Evolutionary conservation across 2,329 filamentous ascomycete genomes (phyloP), one percentile per base, ranked within the genome.

Genomic region (Colletotrichum liaoningense): DNA sequence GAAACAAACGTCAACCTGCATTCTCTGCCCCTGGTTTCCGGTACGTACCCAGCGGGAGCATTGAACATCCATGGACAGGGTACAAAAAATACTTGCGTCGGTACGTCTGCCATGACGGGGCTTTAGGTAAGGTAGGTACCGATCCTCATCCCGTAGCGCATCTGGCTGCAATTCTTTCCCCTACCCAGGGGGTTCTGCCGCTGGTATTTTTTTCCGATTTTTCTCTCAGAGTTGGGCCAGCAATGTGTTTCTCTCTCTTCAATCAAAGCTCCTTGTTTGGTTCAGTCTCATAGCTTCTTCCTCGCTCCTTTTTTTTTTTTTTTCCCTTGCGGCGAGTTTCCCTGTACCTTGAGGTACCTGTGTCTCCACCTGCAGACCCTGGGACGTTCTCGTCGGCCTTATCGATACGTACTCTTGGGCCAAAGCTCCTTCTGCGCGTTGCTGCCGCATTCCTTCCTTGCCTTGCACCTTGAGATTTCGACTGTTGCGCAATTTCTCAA

Each of bases 351-450:
- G 38, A 42, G 35, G 11, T 8, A 8, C 16, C 38, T 42, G 16
- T 9, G 12, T n/a, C 38, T 63, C 26, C 60, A 73, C 60, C 60
- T 70, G 60, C 56, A 73, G 67, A 46, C 22, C 24, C 62, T 67
- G 70, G 70, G 56, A 73, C 55, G 70, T 60, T 70, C 65, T 73
- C 67, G 70, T 65, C 70, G 65, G 60, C 42, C 42, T 49, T 49
- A 49, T 49, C 42, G 19, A 11, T 49, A 42, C 14, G 16, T 42
- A 42, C 38, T 19, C 16, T 19, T 42, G 7, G 42, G 42, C 46
- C 70, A 70, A 59, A 69, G 65, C 65, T 72, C 69, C 58, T 57
- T 26, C 46, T 24, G 33, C 56, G 38, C 26, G n/a, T 46, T 26
- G 14, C 24, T 57, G 33, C 52, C 38, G 28, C 19, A 19, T 49